Evolutionary conservation across 495 filamentous ascomycete genomes (phyloP).

Genomic region (Letharia lupina): DNA sequence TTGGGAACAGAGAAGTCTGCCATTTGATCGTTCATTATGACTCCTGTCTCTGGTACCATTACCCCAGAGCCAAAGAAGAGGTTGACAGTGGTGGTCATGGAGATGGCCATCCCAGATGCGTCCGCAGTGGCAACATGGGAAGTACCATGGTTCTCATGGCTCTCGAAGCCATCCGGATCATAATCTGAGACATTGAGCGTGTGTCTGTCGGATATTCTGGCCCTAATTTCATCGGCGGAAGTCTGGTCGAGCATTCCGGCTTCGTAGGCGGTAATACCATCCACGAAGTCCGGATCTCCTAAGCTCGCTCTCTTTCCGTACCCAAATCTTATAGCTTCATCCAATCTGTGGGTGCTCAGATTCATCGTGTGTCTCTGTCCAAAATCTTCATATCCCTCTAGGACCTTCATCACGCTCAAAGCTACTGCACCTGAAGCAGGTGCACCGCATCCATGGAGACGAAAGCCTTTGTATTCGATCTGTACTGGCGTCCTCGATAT

Average conservation of each 20-base stretch:
- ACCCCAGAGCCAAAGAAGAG: conserved; percentile 69
- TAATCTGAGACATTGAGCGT: conserved; percentile 65
- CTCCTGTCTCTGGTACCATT: conserved; percentile 71
- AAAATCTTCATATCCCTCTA: conserved; percentile 60
- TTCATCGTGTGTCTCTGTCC: conserved; percentile 40
- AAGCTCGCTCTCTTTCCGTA: conserved; percentile 64
- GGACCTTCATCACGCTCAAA: conserved; percentile 64
- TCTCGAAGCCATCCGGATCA: conserved; percentile 54
- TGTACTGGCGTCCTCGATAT: conserved; percentile 48
- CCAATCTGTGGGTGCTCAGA: conserved; percentile 67
- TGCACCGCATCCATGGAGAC: conserved; percentile 54
- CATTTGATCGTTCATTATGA: conserved; percentile 93
- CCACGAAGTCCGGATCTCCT: conserved; percentile 69
- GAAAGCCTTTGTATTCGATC: conserved; percentile 63
- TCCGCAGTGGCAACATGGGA: conserved; percentile 67
- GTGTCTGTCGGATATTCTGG: conserved; percentile 57
- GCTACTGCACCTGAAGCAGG: conserved; percentile 67
- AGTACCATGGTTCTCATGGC: conserved; percentile 60
- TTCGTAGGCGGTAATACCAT: conserved; percentile 50
- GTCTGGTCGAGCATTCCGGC: conserved; percentile 51
- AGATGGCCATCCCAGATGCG: conserved; percentile 56
- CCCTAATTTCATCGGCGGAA: conserved; percentile 48
- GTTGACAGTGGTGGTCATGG: conserved; percentile 75
- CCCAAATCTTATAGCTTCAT: conserved; percentile 80
- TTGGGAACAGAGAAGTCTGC: conserved; percentile 58